Base-by-base conservation (phyloP, 345 rosid genomes). In the Citrus mangshanensis region DNA sequence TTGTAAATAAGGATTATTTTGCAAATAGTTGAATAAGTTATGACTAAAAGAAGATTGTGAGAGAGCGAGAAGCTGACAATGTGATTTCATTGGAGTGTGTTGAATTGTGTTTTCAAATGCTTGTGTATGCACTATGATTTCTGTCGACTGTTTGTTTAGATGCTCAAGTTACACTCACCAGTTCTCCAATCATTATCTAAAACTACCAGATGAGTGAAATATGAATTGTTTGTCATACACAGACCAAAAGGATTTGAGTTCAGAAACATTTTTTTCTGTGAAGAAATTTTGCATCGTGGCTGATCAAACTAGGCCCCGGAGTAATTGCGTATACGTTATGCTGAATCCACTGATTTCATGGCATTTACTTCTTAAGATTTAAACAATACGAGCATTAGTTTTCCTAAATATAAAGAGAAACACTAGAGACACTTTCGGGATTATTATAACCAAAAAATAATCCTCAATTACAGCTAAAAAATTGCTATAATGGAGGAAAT, bases 1-100 rank as follows among this genome's bases (percentile, higher is more conserved):
- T 10, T 85, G 88, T 87, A 84, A 79, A 84, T 87, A 83, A 30
- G 68, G 27, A 38, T 35, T 81, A 76, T 37, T 77, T 63, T 75
- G 40, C 27, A 77, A 79, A 76, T 74, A 28, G 54, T 70, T 35
- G 62, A 55, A 72, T 78, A 80, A 69, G 73, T 73, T 65, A 21
- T 42, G 40, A 77, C 62, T 40, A 34, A 51, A 72, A 28, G 81
- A 37, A 68, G 30, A 67, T 37, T 68, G 38, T 38, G 46, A 18
- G 66, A 19, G 37, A 55, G 37, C 22, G 30, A 30, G 77, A 37
- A 5, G 46, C 62, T 76, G 81, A 73, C 51, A 14, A 27, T 75
- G 68, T 51, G 70, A 75, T 71, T 49, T 79, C 40, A 22, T 67
- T 35, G 60, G 74, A 73, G 51, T 25, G 77, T 63, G 42, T 22